A percentile compares a stretch with the other conserved stretches of the same genome.
These are phyloP conservation scores for Phoma herbarum DNA, from an alignment of 2,329 filamentous ascomycete genomes.

Conservation along the genomic window DNA sequence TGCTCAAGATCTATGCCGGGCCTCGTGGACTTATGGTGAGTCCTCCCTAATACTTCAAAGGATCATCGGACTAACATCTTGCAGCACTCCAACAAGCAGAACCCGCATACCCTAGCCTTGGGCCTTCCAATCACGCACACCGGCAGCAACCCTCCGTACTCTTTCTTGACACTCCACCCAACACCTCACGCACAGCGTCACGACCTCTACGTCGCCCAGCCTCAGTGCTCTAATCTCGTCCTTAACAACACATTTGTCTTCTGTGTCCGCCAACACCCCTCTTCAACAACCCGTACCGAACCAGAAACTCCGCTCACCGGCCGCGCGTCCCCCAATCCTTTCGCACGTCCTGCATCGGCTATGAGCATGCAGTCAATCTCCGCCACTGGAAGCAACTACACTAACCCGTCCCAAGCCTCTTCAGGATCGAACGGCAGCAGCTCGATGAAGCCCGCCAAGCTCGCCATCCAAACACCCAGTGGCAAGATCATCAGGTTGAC, in stretches of 20 bases:
- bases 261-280: slow-evolving; percentile 90
- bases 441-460: slow-evolving; percentile 83
- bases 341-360: slow-evolving; percentile 64
- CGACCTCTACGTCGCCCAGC: slow-evolving; percentile 95
- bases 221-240: slow-evolving; percentile 86
- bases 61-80: slow-evolving; percentile 27
- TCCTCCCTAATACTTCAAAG: not conserved
- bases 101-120: slow-evolving; percentile 89
- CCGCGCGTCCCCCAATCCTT: slow-evolving; percentile 61
- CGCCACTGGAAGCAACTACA: slow-evolving; percentile 61
- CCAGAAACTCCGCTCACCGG: slow-evolving; percentile 52
- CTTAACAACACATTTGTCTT: slow-evolving; percentile 99
- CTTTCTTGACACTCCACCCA: slow-evolving; percentile 91
- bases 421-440: slow-evolving; percentile 66
- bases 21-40: slow-evolving; percentile 86
- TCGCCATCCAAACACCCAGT: slow-evolving; percentile 91
- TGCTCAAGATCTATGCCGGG: slow-evolving; percentile 91
- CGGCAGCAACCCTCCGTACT: slow-evolving; percentile 92
- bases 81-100: slow-evolving; percentile 89
- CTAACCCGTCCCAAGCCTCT: slow-evolving; percentile 64
- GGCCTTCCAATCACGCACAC: slow-evolving; percentile 89
- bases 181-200: slow-evolving; percentile 97
- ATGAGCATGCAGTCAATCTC: slow-evolving; percentile 69
- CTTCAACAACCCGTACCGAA: slow-evolving; percentile 58
- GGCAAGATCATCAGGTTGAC: slow-evolving; percentile 93